Conservation (phyloP, 345 rosid species). For the Melastoma malabathricum region DNA sequence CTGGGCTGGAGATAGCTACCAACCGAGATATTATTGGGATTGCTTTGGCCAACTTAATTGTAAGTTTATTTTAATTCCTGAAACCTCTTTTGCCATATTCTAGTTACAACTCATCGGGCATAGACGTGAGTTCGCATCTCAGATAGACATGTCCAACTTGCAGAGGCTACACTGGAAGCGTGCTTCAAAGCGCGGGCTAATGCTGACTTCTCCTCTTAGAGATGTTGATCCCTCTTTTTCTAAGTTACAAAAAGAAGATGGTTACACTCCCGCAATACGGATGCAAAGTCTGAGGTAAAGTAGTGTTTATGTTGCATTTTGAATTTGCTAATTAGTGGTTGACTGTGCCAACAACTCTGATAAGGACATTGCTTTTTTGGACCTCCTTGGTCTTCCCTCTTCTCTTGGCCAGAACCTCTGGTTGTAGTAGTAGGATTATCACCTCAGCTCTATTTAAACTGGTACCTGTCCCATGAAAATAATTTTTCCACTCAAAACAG, state of each 20-base stretch:
- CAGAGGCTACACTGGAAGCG: slow-evolving; percentile 96
- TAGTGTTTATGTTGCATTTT: background rate
- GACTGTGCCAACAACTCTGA: too few species aligned
- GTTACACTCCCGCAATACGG: slow-evolving; percentile 41
- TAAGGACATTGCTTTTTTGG: too few species aligned
- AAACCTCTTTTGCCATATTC: background rate
- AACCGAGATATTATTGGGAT: slow-evolving; percentile 80
- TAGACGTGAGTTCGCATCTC: too few species aligned
- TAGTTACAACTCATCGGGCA: too few species aligned
- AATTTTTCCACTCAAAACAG: too few species aligned
- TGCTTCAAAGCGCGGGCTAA: slow-evolving; percentile 75
- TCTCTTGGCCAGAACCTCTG: too few species aligned
- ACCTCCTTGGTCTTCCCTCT: too few species aligned
- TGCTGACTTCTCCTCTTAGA: slow-evolving; percentile 84
- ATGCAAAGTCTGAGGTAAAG: slow-evolving; percentile 69
- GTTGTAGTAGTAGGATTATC: too few species aligned
- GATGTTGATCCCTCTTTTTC: slow-evolving; percentile 25
- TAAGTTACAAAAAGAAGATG: slow-evolving; percentile 24
- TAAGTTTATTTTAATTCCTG: slow-evolving; percentile 20
- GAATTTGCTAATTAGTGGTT: background rate
- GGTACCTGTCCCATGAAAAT: too few species aligned
- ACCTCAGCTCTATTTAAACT: too few species aligned
- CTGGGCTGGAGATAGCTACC: slow-evolving; percentile 69
- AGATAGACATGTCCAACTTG: slow-evolving; percentile 2
- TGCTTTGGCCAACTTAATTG: slow-evolving; percentile 90